Percentiles rank a stretch among this genome's conserved stretches.
phyloP scores from a whole-genome alignment of 2,329 filamentous ascomycete species.

The Aureobasidium subglaciale region DNA sequence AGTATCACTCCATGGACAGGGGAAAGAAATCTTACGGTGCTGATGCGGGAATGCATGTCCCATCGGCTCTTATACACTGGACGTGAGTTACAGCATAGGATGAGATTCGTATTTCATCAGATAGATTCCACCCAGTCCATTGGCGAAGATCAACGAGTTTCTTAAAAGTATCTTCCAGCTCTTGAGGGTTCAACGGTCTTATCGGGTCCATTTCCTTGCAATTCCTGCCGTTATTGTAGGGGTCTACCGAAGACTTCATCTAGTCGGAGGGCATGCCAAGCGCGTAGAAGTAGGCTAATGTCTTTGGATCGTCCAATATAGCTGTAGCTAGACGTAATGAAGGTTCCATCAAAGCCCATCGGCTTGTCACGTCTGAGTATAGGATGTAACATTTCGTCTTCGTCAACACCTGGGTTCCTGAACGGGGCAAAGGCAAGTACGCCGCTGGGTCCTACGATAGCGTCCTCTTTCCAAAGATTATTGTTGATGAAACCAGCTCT shows the following conservation, averaged over 20 bases:
- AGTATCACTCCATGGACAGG: no score
- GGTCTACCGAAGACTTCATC: not conserved
- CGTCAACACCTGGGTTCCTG: not conserved
- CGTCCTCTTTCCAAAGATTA: not conserved
- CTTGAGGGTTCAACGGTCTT: no score
- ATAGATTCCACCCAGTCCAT: no score
- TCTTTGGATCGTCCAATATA: not conserved
- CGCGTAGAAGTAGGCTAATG: not conserved
- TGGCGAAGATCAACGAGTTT: no score
- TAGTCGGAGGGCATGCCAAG: not conserved
- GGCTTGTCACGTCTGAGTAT: not conserved
- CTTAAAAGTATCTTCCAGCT: no score
- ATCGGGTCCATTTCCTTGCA: no score
- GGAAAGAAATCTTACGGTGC: no score
- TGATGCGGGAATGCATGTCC: no score
- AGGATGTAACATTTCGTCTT: not conserved
- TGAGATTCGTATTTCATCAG: no score
- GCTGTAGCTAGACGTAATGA: not conserved
- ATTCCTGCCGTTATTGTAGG: no score
- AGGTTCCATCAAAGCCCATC: not conserved
- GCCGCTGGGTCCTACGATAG: not conserved
- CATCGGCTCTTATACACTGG: no score
- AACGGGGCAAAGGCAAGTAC: not conserved
- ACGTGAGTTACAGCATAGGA: no score
- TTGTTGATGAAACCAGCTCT: not conserved